Evolutionary conservation across 176 grass and related monocot genomes (phyloP).

Genomic region (Dactylis glomerata): DNA sequence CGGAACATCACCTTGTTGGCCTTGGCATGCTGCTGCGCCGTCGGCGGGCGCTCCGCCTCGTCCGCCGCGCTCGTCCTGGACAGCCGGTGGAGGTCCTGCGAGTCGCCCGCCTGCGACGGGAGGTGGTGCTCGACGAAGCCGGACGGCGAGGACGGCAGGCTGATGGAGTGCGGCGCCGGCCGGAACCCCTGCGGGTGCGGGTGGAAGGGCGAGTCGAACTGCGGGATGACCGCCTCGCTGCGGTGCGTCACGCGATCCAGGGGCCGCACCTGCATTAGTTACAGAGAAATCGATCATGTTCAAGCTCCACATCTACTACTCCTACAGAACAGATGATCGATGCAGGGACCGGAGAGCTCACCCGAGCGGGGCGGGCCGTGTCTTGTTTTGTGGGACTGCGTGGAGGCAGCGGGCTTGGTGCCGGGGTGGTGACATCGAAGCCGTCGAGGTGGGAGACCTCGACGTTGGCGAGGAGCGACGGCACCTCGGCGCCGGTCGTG

Average conservation of each 20-base stretch:
- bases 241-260: conserved; percentile 12
- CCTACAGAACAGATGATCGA: neutral
- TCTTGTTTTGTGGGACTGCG: neutral
- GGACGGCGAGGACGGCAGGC: conserved; percentile 68
- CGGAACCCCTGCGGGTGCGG: conserved; percentile 6
- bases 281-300: neutral
- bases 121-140: conserved; percentile 5
- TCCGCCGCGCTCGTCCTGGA: neutral
- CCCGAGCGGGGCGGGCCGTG: neutral
- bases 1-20: conserved; percentile 53
- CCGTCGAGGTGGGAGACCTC: conserved; percentile 36
- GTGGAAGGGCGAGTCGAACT: conserved; percentile 41
- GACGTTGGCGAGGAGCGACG: conserved; percentile 34
- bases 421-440: conserved; percentile 25
- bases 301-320: neutral
- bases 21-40: neutral
- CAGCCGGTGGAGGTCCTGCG: neutral
- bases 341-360: neutral
- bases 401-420: neutral
- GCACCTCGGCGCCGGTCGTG: conserved; percentile 14
- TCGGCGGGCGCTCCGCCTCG: neutral
- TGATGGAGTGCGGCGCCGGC: conserved; percentile 56
- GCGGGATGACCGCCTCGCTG: conserved; percentile 33
- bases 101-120: neutral
- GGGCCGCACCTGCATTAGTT: conserved; percentile 19